Evolutionary conservation across 2,329 filamentous ascomycete genomes (phyloP).

Genomic region (Aspergillus sp.): DNA sequence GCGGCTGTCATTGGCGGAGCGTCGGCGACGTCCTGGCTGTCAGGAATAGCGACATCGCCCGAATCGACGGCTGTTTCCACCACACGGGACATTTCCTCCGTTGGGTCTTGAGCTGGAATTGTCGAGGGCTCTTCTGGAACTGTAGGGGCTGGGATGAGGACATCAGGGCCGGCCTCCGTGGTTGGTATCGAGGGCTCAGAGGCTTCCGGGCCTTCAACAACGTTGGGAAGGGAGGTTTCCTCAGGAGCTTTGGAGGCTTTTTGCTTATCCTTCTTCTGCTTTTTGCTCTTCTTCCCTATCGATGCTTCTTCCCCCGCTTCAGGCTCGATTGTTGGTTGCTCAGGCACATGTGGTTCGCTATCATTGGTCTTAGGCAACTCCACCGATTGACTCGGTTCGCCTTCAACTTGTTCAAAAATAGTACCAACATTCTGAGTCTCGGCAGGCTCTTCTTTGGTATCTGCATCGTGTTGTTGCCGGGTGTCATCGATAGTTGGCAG

Average conservation of each 20-base stretch:
- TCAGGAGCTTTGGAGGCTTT: slow-evolving; percentile 4
- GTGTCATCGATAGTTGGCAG: slow-evolving; percentile 2
- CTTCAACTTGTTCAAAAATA: background rate
- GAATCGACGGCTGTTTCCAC: slow-evolving; percentile 2
- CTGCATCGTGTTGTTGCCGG: slow-evolving; percentile 1
- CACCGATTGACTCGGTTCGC: slow-evolving; percentile 14
- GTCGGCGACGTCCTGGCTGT: slow-evolving; percentile 4
- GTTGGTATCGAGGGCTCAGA: background rate
- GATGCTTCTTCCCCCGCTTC: slow-evolving; percentile 13
- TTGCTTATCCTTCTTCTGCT: slow-evolving; percentile 18
- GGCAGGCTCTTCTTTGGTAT: slow-evolving; percentile 7
- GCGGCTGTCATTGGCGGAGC: slow-evolving; percentile 19
- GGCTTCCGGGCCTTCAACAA: background rate
- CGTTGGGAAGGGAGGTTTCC: slow-evolving; percentile 1
- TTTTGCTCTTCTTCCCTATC: slow-evolving; percentile 22
- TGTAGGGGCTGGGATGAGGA: background rate
- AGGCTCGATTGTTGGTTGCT: slow-evolving; percentile 13
- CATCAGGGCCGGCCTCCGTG: background rate
- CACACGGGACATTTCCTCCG: slow-evolving; percentile 8
- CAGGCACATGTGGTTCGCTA: slow-evolving; percentile 19
- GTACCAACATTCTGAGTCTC: slow-evolving; percentile 5
- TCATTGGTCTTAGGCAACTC: slow-evolving; percentile 22
- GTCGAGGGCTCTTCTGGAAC: slow-evolving; percentile 3
- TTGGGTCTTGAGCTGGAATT: background rate
- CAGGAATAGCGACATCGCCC: background rate